Evolutionary conservation across 2,329 filamentous ascomycete species (phyloP).

Genomic region (Pestalotiopsis fici): DNA sequence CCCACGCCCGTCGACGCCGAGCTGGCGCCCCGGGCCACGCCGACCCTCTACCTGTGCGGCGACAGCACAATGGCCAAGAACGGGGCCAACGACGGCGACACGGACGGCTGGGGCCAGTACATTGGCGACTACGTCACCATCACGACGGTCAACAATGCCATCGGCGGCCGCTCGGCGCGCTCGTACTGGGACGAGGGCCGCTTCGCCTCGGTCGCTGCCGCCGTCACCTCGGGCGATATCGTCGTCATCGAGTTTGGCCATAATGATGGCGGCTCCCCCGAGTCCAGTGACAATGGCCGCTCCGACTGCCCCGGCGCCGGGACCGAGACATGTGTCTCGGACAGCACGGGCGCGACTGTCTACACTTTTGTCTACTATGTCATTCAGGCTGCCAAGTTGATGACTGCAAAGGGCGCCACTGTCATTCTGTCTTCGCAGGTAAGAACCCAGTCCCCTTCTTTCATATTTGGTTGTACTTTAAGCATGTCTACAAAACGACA

Average conservation of each 20-base stretch:
- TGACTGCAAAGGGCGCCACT: conserved; percentile 55
- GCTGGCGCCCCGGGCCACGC: conserved; percentile 22
- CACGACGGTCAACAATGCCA: conserved; percentile 60
- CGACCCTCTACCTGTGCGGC: conserved; percentile 51
- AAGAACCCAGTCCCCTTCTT: conserved; percentile 25
- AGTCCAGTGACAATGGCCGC: conserved; percentile 58
- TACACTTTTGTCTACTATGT: conserved; percentile 32
- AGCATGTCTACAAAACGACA: no score
- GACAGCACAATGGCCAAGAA: conserved; percentile 55
- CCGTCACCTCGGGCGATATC: conserved; percentile 57
- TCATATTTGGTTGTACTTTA: no score
- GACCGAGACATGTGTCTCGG: conserved; percentile 49
- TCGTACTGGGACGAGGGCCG: conserved; percentile 63
- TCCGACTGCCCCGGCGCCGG: conserved; percentile 56
- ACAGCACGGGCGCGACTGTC: conserved; percentile 27
- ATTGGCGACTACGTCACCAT: conserved; percentile 46
- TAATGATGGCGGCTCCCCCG: conserved; percentile 65
- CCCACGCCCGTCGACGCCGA: background rate
- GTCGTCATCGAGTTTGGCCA: conserved; percentile 72
- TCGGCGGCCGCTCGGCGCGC: conserved; percentile 62
- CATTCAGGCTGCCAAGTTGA: conserved; percentile 24
- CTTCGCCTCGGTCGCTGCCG: conserved; percentile 54
- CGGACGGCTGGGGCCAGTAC: conserved; percentile 62
- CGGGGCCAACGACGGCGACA: conserved; percentile 35
- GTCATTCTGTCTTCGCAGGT: conserved; percentile 56